These are phyloP conservation scores for Penicillium sp. DNA, from an alignment of 2,329 filamentous ascomycete species.

Conservation along the genomic window DNA sequence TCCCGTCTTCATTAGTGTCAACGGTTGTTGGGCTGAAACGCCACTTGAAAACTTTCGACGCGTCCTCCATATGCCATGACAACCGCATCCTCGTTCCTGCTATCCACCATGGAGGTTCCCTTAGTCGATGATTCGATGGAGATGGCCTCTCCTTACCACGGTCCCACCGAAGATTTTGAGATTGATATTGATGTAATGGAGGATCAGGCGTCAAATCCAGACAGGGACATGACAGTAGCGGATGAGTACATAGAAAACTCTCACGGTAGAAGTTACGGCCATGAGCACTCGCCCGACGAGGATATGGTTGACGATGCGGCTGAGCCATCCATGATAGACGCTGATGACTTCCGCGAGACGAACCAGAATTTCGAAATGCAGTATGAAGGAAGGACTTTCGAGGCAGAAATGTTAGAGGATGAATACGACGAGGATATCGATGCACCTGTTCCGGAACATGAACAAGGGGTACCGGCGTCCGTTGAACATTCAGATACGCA, in stretches of 20 bases:
- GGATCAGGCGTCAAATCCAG: conserved; percentile 63
- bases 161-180: conserved; percentile 57
- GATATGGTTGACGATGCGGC: conserved; percentile 54
- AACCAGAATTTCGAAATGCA: conserved; percentile 38
- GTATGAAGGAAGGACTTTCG: conserved; percentile 37
- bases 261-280: conserved; percentile 37
- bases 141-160: conserved; percentile 46
- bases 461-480: conserved; percentile 19
- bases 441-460: conserved; percentile 31
- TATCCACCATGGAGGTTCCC: conserved; percentile 44
- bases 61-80: conserved; percentile 39
- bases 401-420: conserved; percentile 47
- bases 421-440: conserved; percentile 44
- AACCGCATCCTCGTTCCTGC: conserved; percentile 34
- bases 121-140: conserved; percentile 51
- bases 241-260: conserved; percentile 42
- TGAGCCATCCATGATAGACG: conserved; percentile 45
- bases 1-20: not conserved
- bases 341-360: conserved; percentile 35
- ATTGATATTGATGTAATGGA: conserved; percentile 64
- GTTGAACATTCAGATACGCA: conserved; percentile 18
- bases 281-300: conserved; percentile 45
- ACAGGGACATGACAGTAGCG: conserved; percentile 51
- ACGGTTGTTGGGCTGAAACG: conserved; percentile 21
- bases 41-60: conserved; percentile 27